phyloP scores from a whole-genome alignment of 2,329 filamentous ascomycete species.

The Ustilaginoidea virens region DNA sequence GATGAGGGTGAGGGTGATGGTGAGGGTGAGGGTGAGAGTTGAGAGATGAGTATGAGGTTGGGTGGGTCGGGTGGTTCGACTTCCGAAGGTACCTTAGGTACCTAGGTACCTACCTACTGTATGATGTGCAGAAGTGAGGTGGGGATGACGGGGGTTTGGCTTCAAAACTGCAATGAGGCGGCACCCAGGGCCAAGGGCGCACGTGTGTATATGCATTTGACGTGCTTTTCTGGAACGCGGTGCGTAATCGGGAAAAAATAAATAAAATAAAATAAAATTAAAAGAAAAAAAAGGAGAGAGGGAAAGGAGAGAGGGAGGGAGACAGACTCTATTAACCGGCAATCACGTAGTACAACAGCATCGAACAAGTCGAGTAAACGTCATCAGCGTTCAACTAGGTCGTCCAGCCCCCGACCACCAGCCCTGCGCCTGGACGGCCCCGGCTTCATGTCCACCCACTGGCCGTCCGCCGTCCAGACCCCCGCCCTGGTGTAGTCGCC shows the following conservation, averaged over 20 bases:
- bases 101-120: no score
- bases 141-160: no score
- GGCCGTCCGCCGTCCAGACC: slow-evolving; percentile 46
- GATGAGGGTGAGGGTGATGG: background rate
- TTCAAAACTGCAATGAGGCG: no score
- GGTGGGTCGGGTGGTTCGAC: no score
- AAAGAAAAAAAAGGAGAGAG: slow-evolving; percentile 1
- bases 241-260: no score
- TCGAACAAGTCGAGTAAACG: background rate
- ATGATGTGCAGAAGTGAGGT: no score
- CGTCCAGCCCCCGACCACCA: slow-evolving; percentile 10
- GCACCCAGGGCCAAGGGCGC: no score
- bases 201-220: no score
- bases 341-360: background rate
- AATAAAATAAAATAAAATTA: background rate
- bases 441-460: slow-evolving; percentile 49
- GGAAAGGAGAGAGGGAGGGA: background rate
- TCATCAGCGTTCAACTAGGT: background rate
- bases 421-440: slow-evolving; percentile 37
- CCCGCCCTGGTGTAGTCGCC: slow-evolving; percentile 67
- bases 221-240: no score
- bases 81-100: no score
- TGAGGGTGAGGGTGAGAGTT: background rate
- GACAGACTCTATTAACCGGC: no score
- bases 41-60: background rate